Base-by-base conservation (phyloP, 202 grass and related monocot species). In the Carex arenaria region DNA sequence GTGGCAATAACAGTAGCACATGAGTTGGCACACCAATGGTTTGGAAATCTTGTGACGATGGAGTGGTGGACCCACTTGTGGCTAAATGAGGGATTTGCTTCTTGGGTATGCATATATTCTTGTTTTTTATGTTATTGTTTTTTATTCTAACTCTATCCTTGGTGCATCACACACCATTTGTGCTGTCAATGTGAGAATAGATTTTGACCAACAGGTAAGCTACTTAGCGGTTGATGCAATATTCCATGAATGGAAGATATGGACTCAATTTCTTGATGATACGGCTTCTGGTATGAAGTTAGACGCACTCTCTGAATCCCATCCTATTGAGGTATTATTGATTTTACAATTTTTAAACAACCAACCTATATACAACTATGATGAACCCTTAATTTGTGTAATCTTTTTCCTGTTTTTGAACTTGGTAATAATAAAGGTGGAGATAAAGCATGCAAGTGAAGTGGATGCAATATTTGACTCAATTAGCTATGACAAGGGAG, bases 51-150 rank as follows among this genome's bases (percentile, higher is more conserved):
- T 85, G 93, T 98, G 66, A 98, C 95, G 13, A 95, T 98, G 93
- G 93, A 98, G 87, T 98, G 95, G 95, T 98, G 95, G 93, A 98
- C 89, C 51, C 87, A 98, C 73, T 85, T 98, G 81, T 98, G 95
- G 95, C 86, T 98, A 79, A 98, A 98, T 23, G 95, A 98, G 83
- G 95, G 93, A 51, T 98, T 98, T 81, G 95, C 95, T 70, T 87
- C 89, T 45, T 98, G 95, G 93, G 93, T 98, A 98, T 65, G 31
- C 31, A n/a, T n/a, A n/a, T n/a, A n/a, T n/a, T n/a, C n/a, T n/a
- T n/a, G n/a, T n/a, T n/a, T n/a, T n/a, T n/a, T n/a, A n/a, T n/a
- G n/a, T n/a, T n/a, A n/a, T n/a, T n/a, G n/a, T n/a, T n/a, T n/a
- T n/a, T n/a, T n/a, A n/a, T n/a, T n/a, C 31, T 3, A 32, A 32